phyloP scores from a whole-genome alignment of 345 rosid species.

The Orychophragmus violaceus region DNA sequence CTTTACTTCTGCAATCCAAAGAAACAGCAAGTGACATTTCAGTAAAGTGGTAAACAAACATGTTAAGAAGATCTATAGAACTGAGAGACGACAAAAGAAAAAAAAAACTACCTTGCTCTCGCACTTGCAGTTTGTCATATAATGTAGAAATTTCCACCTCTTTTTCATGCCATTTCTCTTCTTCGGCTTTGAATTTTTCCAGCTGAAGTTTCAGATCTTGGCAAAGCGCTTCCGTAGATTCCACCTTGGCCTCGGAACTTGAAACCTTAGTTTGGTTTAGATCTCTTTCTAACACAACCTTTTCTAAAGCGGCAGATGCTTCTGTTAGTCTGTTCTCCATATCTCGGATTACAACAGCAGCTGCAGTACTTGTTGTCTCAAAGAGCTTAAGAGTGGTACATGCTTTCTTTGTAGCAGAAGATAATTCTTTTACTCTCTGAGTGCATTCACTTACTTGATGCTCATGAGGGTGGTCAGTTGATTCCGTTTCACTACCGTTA shows the following conservation, averaged over 20 bases:
- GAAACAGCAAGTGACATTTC: neutral
- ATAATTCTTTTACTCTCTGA: constrained; percentile 40
- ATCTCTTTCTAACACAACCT: constrained; percentile 48
- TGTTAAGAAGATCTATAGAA: constrained; percentile 9
- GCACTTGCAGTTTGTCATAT: constrained; percentile 26
- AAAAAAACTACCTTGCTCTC: constrained; percentile 47
- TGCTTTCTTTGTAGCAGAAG: constrained; percentile 38
- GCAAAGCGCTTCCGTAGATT: constrained; percentile 43
- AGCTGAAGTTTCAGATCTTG: constrained; percentile 42
- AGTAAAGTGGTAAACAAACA: neutral
- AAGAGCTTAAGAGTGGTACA: constrained; percentile 39
- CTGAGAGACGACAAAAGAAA: neutral
- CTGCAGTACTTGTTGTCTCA: constrained; percentile 45
- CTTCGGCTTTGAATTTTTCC: constrained; percentile 38
- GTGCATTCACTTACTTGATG: constrained; percentile 32
- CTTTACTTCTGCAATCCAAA: constrained; percentile 46
- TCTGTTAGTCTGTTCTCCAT: constrained; percentile 53
- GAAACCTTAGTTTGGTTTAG: constrained; percentile 39
- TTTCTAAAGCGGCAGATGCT: constrained; percentile 32
- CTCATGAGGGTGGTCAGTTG: constrained; percentile 27
- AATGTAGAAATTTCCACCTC: constrained; percentile 49
- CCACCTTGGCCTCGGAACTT: constrained; percentile 50
- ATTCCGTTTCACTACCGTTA: constrained; percentile 33
- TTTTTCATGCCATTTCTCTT: constrained; percentile 59
- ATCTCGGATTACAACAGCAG: constrained; percentile 46